These are phyloP conservation scores for Trichoderma aggressivum DNA, from an alignment of 2,329 filamentous ascomycete species.

Conservation along the genomic window DNA sequence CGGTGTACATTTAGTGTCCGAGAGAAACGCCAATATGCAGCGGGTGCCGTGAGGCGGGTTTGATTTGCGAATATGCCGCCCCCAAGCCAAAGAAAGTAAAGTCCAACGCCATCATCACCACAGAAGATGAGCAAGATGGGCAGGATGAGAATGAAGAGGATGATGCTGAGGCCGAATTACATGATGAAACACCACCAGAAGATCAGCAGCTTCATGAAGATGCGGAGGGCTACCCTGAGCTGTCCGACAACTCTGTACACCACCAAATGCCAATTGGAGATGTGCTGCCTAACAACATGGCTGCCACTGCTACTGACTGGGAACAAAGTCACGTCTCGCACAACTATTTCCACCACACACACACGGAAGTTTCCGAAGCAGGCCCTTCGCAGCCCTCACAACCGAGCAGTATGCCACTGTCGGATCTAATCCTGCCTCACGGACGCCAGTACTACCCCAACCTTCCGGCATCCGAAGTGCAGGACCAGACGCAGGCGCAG, in stretches of 20 bases:
- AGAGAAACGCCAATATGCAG: conserved; percentile 40
- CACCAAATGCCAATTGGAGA: conserved; percentile 31
- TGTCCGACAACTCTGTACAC: conserved; percentile 24
- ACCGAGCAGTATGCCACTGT: conserved; percentile 6
- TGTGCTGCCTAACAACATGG: conserved; percentile 26
- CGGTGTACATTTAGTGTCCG: conserved; percentile 35
- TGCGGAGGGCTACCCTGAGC: conserved; percentile 21
- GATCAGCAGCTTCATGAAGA: conserved; percentile 16
- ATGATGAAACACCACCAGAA: background rate
- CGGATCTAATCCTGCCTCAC: conserved; percentile 22
- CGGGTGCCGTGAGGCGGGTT: conserved; percentile 33
- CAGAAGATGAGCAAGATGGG: conserved; percentile 23
- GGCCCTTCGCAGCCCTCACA: conserved; percentile 23
- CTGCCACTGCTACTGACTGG: conserved; percentile 21
- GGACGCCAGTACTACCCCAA: conserved; percentile 24
- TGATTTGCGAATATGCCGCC: conserved; percentile 40
- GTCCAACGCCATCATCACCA: conserved; percentile 21
- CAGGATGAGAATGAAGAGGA: conserved; percentile 20
- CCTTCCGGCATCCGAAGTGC: background rate
- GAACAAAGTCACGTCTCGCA: conserved; percentile 22
- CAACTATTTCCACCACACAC: conserved; percentile 31
- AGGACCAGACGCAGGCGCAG: background rate
- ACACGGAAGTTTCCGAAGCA: conserved; percentile 27
- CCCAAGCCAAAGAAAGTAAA: conserved; percentile 29
- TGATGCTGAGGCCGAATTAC: background rate